These are phyloP conservation scores for Colletotrichum euphorbiae DNA, from an alignment of 2,329 filamentous ascomycete genomes.

Conservation along the genomic window DNA sequence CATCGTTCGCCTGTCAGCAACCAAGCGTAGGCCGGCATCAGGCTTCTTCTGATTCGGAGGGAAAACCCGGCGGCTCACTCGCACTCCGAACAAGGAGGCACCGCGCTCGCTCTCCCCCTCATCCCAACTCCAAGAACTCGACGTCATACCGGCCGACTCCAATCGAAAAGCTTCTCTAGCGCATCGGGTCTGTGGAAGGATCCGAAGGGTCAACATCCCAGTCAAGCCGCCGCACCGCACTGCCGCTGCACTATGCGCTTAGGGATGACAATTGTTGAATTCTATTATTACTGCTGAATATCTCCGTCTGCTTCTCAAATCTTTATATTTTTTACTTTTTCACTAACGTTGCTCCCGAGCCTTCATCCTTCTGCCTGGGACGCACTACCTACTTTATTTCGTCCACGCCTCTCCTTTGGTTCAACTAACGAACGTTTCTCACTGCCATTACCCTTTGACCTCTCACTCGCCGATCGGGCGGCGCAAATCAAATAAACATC, in stretches of 20 bases:
- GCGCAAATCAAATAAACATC: neutral
- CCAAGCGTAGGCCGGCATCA: slow-evolving; percentile 22
- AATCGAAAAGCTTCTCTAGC: slow-evolving; percentile 33
- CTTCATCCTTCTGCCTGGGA: neutral
- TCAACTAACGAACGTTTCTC: neutral
- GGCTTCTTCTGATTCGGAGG: slow-evolving; percentile 1
- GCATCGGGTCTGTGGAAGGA: slow-evolving; percentile 28
- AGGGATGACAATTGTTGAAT: slow-evolving; percentile 2
- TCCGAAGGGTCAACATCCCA: slow-evolving; percentile 22
- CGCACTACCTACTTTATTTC: slow-evolving; percentile 13
- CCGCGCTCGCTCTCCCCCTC: slow-evolving; percentile 1
- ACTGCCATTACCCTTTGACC: neutral
- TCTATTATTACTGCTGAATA: slow-evolving; percentile 31
- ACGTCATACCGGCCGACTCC: slow-evolving; percentile 34
- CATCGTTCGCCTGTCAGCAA: slow-evolving; percentile 17
- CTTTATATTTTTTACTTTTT: neutral
- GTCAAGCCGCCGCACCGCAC: slow-evolving; percentile 21
- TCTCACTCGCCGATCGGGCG: neutral
- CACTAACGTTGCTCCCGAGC: neutral
- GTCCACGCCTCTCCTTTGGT: neutral
- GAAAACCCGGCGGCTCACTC: slow-evolving; percentile 15
- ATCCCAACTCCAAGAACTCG: neutral
- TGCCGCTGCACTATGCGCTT: slow-evolving; percentile 24
- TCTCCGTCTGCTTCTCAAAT: neutral
- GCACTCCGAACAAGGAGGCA: slow-evolving; percentile 18